These are phyloP conservation scores for Botrytis aclada DNA, from an alignment of 2,329 filamentous ascomycete genomes.

Conservation along the genomic window DNA sequence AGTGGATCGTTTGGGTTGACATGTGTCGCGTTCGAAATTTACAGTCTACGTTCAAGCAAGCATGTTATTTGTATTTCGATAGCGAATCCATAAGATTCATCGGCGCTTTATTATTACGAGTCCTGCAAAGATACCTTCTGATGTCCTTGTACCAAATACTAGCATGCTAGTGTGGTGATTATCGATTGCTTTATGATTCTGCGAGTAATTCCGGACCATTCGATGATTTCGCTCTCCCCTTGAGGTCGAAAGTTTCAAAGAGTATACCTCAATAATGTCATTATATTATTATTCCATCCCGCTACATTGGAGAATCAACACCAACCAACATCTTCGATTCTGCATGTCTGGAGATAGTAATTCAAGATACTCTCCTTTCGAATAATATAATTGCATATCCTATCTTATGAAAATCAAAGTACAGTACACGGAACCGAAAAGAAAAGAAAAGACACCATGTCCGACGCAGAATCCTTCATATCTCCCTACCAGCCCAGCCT, in stretches of 20 bases:
- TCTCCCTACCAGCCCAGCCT: too few relatives aligned
- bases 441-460: neutral
- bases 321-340: neutral
- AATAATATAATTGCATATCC: neutral
- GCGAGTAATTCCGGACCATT: neutral
- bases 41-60: neutral
- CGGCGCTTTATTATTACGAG: neutral
- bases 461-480: too few relatives aligned
- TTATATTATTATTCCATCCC: neutral
- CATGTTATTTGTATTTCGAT: neutral
- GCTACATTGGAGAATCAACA: neutral
- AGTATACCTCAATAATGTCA: neutral
- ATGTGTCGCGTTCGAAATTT: neutral
- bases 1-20: neutral
- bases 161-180: neutral
- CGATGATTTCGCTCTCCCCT: neutral
- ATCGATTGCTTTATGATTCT: neutral
- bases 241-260: neutral
- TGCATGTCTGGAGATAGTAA: neutral
- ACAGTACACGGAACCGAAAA: neutral
- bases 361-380: neutral
- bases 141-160: neutral
- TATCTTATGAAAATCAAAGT: neutral
- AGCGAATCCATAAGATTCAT: neutral
- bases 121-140: neutral